phyloP scores from a whole-genome alignment of 805 yeast species.

The Kodamaea jinghongensis region DNA sequence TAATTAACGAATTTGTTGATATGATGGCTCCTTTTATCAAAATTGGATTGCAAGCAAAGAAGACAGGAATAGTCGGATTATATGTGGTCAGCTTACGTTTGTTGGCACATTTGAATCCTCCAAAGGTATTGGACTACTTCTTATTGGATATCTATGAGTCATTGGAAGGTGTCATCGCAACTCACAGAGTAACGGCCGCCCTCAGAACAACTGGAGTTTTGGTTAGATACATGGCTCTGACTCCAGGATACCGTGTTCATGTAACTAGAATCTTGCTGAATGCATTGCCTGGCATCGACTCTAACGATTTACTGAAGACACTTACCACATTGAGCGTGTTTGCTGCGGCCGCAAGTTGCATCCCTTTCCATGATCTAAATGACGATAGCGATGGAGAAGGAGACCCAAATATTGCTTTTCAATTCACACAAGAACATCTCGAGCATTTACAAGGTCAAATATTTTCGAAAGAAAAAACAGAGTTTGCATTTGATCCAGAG shows the following conservation, averaged over 20 bases:
- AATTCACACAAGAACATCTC: slow-evolving; percentile 66
- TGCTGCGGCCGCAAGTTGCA: slow-evolving; percentile 64
- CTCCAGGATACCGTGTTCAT: slow-evolving; percentile 71
- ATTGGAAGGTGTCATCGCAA: slow-evolving; percentile 63
- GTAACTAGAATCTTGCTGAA: slow-evolving; percentile 69
- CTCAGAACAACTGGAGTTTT: slow-evolving; percentile 63
- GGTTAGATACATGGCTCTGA: slow-evolving; percentile 61
- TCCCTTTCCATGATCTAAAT: slow-evolving; percentile 65
- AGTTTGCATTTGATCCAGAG: slow-evolving; percentile 10
- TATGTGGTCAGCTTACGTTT: slow-evolving; percentile 58
- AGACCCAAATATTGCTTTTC: slow-evolving; percentile 37
- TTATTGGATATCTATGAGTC: slow-evolving; percentile 77
- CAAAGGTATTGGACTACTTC: slow-evolving; percentile 48
- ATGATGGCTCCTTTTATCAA: slow-evolving; percentile 55
- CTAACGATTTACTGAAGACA: slow-evolving; percentile 79
- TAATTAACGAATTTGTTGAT: slow-evolving; percentile 43
- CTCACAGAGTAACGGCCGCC: slow-evolving; percentile 77
- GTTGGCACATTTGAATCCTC: slow-evolving; percentile 64
- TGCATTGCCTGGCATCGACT: slow-evolving; percentile 78
- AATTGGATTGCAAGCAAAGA: slow-evolving; percentile 79
- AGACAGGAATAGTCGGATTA: slow-evolving; percentile 50
- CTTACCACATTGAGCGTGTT: slow-evolving; percentile 65
- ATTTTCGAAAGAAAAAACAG: slow-evolving; percentile 18
- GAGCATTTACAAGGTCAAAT: slow-evolving; percentile 48
- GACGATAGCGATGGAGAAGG: slow-evolving; percentile 44